Evolutionary conservation across 495 filamentous ascomycete genomes (phyloP), one percentile per base, ranked within the genome.

Genomic region (Chaetomidium leptoderma): DNA sequence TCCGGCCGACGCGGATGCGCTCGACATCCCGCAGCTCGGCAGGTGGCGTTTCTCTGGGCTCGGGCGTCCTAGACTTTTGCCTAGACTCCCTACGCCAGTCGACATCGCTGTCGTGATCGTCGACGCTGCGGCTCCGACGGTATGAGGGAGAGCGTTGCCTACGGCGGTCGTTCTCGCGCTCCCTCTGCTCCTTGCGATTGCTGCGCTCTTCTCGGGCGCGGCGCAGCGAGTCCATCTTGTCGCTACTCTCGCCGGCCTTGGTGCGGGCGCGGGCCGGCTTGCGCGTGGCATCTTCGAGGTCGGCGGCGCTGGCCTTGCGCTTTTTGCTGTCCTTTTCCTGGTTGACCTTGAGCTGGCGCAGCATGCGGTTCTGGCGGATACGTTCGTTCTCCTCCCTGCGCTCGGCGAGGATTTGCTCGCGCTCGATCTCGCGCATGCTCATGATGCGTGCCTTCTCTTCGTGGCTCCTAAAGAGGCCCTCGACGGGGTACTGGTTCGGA

Each of bases 361-460:
- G 83, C 57, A 90, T 83, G 14, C 86, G 78, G 64, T 95, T 88
- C 72, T 96, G 92, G 58, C 86, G 80, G 59, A 88, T 82, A 32
- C 86, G 86, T 59, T 92, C 87, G 40, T 87, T 82, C 67, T 90
- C 82, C 53, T 88, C 82, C n/a, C 86, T 86, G 60, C 95, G 90
- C 58, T 92, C 89, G 23, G 91, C 92, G 8, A 99, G 82, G 48
- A 96, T 81, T 66, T 89, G 81, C 71, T 99, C 93, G 44, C 93
- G 88, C 64, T 91, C 83, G 26, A 97, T 84, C 67, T 97, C 91
- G 3, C 91, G 85, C 82, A 97, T 86, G 29, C 81, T 83, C 79
- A 91, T 85, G 53, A 99, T 92, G 27, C 86, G 79, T 19, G 79
- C 79, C 69, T 89, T 95, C 66, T 99, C 93, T 33, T 84, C 79